Evolutionary conservation across 2,329 filamentous ascomycete genomes (phyloP).

Genomic region (Neonectria magnoliae): DNA sequence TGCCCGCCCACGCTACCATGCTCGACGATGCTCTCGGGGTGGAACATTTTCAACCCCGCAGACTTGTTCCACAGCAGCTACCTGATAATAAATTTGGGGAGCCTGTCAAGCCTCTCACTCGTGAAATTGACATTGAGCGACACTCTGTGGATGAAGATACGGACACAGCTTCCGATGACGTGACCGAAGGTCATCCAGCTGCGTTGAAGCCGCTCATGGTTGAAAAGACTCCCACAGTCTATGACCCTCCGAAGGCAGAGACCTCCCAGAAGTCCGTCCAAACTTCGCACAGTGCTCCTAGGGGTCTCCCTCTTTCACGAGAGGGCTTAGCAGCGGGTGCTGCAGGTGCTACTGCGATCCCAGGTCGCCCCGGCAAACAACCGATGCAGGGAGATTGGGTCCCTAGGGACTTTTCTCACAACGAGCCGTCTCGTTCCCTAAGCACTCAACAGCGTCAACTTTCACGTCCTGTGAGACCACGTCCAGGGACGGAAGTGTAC

Average conservation of each 20-base stretch:
- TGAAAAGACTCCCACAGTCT: slow-evolving; percentile 4
- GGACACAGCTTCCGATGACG: not conserved
- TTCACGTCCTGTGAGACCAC: slow-evolving; percentile 31
- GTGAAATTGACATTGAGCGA: not conserved
- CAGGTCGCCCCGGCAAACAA: slow-evolving; percentile 2
- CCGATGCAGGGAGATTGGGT: slow-evolving; percentile 22
- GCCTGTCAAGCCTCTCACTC: not conserved
- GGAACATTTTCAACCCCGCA: not conserved
- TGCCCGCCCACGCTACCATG: not conserved
- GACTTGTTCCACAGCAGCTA: not conserved
- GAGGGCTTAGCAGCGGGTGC: slow-evolving; percentile 7
- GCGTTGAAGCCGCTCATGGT: not conserved
- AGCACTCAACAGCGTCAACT: slow-evolving; percentile 38
- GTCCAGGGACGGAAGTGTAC: slow-evolving; percentile 39
- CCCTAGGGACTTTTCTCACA: slow-evolving; percentile 20
- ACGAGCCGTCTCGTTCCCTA: slow-evolving; percentile 37
- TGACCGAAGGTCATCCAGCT: not conserved
- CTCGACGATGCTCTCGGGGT: not conserved
- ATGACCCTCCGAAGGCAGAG: slow-evolving; percentile 8
- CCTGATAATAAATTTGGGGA: not conserved
- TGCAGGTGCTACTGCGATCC: not conserved
- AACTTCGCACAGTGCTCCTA: not conserved
- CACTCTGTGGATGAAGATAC: not conserved
- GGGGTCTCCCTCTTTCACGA: not conserved
- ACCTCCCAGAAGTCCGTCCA: slow-evolving; percentile 23